Conservation (phyloP, 768 basidiomycete species). For the Candolleomyces efflorescens region DNA sequence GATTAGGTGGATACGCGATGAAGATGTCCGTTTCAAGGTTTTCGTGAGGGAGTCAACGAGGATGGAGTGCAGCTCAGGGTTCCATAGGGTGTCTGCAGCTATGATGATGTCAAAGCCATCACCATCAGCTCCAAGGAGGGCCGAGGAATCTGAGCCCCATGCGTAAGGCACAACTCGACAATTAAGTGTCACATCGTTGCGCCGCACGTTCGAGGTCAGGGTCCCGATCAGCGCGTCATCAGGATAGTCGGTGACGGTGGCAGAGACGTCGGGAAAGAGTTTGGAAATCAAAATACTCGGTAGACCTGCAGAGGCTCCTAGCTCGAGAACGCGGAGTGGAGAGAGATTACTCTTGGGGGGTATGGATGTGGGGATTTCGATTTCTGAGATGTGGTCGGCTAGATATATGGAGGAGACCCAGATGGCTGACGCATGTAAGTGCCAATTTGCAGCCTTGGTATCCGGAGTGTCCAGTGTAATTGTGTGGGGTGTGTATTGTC, state of each 20-base stretch:
- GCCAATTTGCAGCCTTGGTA: constrained; percentile 66
- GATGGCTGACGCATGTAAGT: constrained; percentile 71
- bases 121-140: constrained; percentile 18
- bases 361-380: constrained; percentile 23
- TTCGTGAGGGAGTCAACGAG: constrained; percentile 50
- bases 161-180: constrained; percentile 56
- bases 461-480: constrained; percentile 59
- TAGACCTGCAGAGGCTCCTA: constrained; percentile 73
- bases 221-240: constrained; percentile 57
- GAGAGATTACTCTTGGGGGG: constrained; percentile 4
- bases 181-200: constrained; percentile 43
- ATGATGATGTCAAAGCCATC: constrained; percentile 58
- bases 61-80: constrained; percentile 50
- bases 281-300: constrained; percentile 68
- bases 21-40: constrained; percentile 38
- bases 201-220: constrained; percentile 50
- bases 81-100: constrained; percentile 80
- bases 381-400: constrained; percentile 54
- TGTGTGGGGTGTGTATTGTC: constrained; percentile 14
- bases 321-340: constrained; percentile 48
- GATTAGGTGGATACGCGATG: constrained; percentile 57
- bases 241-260: constrained; percentile 69
- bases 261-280: constrained; percentile 30
- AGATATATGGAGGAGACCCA: constrained; percentile 69
- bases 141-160: constrained; percentile 56